Base-by-base conservation (phyloP, 1,284 basidiomycete genomes). In the Heliocybe sulcata region DNA sequence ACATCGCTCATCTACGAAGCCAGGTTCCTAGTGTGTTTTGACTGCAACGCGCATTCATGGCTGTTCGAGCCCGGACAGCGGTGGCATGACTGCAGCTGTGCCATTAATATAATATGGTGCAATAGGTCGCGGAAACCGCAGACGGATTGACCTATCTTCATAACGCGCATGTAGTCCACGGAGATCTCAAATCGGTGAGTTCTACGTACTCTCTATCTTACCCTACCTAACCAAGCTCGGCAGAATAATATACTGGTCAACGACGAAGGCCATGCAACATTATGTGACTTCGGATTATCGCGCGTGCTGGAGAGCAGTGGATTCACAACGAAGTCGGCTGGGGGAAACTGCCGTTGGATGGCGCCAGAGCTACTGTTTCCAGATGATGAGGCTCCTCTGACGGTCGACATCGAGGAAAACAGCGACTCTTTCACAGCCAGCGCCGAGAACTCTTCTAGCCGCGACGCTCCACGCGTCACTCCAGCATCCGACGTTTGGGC, bases 151-250 rank as follows among this genome's bases (percentile, higher is more conserved):
- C 51, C 16, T 64, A 63, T 42, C 54, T 65, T 2, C 64, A 65
- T 53, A 45, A 19, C 52, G 49, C 55, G n/a, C 22, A 56, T 3
- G 54, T 65, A 25, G 55, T 64, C 1, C 64, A 65, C 53, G 64
- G 64, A 9, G 63, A 65, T 55, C 54, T 65, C 25, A 65, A 65
- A 59, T 59, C 58, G 16, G 64, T 62, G 52, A 6, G 61, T 12
- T 16, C 6, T 16, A 20, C 16, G 4, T 19, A 20, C 16, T 25
- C 23, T 45, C 6, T 45, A 45, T 45, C 4, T 25, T 45, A 16
- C 16, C n/a, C 16, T 45, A 4, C 4, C 23, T 45, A 6, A 20
- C 23, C 4, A 6, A 20, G 10, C 4, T 45, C 4, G 4, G 4
- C 6, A 45, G 42, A 20, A 19, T 10, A 45, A 45, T 45, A 45